Base-by-base conservation (phyloP, 768 basidiomycete species). In the Hygrocybe punicea region DNA sequence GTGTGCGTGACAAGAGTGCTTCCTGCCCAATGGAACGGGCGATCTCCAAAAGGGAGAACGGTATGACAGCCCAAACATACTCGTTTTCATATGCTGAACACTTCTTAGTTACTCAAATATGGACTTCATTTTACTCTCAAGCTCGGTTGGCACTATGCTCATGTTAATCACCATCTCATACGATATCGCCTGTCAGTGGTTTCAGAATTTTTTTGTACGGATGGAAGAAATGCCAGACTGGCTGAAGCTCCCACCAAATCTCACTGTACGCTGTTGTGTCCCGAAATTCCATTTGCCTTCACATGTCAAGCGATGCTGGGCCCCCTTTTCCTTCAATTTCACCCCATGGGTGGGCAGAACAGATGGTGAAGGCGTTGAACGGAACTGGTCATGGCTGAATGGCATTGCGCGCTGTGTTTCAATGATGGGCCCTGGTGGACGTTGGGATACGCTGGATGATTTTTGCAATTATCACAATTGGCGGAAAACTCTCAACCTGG, bases 281-380 rank as follows among this genome's bases (percentile, higher is more conserved):
- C 68, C 68, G 6, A 69, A 69, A 47, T 69, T 69, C 50, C 68
- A 69, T 51, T 52, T 65, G 11, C 51, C 57, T 9, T 54, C 51
- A 11, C 68, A 69, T 42, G 57, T 55, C 3, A 19, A 56, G 23
- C 57, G 58, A 16, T 70, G 69, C 50, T 59, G 60, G 16, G 55
- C n/a, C n/a, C n/a, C n/a, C n/a, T n/a, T n/a, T n/a, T n/a, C n/a
- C n/a, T n/a, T n/a, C n/a, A n/a, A n/a, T 36, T 67, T 59, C 35
- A 59, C 56, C 1, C 53, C 53, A 13, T 56, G 68, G 1, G 62
- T 65, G 17, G 71, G 70, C 6, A 60, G 67, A 1, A 70, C 65
- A 5, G 70, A 73, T 58, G 71, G 76, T 0, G 74, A 78, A 51
- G 72, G 60, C 0, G 63, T 71, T 0, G 75, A 79, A 48, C 52